Evolutionary conservation across 2,329 filamentous ascomycete species (phyloP).

Genomic region (Exophiala xenobiotica): DNA sequence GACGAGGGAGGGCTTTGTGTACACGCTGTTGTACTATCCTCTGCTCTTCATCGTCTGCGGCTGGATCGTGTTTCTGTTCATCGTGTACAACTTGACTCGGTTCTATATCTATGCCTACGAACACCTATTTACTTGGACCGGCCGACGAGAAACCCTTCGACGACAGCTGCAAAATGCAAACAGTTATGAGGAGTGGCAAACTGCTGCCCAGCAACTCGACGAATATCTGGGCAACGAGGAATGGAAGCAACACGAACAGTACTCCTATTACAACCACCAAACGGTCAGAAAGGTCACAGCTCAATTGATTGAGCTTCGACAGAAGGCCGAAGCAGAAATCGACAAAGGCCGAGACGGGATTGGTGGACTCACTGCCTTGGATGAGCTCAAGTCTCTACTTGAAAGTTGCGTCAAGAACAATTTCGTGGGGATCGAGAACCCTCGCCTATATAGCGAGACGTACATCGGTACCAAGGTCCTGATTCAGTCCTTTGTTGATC

Average conservation of each 20-base stretch:
- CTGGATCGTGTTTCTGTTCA: conserved; percentile 74
- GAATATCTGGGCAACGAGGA: conserved; percentile 69
- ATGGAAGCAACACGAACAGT: conserved; percentile 55
- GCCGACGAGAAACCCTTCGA: conserved; percentile 69
- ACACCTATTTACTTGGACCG: conserved; percentile 85
- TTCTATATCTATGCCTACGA: conserved; percentile 93
- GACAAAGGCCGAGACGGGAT: conserved; percentile 30
- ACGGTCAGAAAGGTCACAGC: conserved; percentile 75
- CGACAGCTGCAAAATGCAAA: conserved; percentile 68
- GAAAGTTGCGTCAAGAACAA: conserved; percentile 97
- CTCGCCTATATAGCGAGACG: conserved; percentile 91
- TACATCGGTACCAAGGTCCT: conserved; percentile 97
- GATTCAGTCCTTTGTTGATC: conserved; percentile 86
- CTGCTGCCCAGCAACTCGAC: conserved; percentile 76
- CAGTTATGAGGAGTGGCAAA: conserved; percentile 80
- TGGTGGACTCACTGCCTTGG: conserved; percentile 50
- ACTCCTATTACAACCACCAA: conserved; percentile 80
- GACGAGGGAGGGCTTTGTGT: conserved; percentile 89
- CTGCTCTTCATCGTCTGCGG: conserved; percentile 74
- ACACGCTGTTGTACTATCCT: conserved; percentile 87
- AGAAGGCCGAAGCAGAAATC: conserved; percentile 42
- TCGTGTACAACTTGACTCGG: conserved; percentile 76
- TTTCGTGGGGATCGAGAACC: conserved; percentile 92
- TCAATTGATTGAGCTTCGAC: conserved; percentile 59
- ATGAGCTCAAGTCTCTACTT: conserved; percentile 73